Evolutionary conservation across 1,284 basidiomycete species (phyloP).

Genomic region (Pascua guehoae): DNA sequence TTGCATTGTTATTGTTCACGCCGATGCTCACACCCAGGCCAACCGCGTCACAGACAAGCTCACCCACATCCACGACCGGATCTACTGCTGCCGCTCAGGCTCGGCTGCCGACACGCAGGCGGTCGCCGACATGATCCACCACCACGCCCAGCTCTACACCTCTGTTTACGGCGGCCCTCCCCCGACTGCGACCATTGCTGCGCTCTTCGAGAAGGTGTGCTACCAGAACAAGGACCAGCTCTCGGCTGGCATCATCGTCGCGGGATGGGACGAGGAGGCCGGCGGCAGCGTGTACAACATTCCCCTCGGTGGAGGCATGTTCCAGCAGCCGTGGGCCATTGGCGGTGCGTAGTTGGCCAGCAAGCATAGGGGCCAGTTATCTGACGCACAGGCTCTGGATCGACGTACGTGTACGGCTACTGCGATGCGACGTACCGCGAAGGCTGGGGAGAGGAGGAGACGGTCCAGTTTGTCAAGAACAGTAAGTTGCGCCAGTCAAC

Average conservation of each 20-base stretch:
- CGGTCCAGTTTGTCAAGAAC: conserved; percentile 91
- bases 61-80: conserved; percentile 92
- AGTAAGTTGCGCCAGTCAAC: conserved; percentile 58
- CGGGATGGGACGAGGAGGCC: conserved; percentile 89
- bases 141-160: conserved; percentile 77
- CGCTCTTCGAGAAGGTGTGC: conserved; percentile 82
- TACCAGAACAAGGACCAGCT: conserved; percentile 91
- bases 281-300: conserved; percentile 98
- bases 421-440: conserved; percentile 97
- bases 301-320: conserved; percentile 86
- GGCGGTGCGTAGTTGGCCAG: conserved; percentile 60
- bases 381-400: conserved; percentile 73
- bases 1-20: not conserved
- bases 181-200: conserved; percentile 75
- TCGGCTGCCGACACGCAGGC: conserved; percentile 98
- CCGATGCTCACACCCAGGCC: conserved; percentile 51
- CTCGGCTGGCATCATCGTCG: conserved; percentile 94
- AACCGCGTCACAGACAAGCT: conserved; percentile 99
- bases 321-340: conserved; percentile 95
- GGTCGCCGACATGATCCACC: conserved; percentile 87
- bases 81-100: conserved; percentile 98
- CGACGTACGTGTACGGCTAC: conserved; percentile 97
- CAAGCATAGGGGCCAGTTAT: not conserved
- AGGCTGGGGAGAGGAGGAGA: conserved; percentile 88
- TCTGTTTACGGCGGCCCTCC: conserved; percentile 62